Evolutionary conservation across 2,329 filamentous ascomycete genomes (phyloP), one percentile per base, ranked within the genome.

Genomic region (Boeremia lycopersici): DNA sequence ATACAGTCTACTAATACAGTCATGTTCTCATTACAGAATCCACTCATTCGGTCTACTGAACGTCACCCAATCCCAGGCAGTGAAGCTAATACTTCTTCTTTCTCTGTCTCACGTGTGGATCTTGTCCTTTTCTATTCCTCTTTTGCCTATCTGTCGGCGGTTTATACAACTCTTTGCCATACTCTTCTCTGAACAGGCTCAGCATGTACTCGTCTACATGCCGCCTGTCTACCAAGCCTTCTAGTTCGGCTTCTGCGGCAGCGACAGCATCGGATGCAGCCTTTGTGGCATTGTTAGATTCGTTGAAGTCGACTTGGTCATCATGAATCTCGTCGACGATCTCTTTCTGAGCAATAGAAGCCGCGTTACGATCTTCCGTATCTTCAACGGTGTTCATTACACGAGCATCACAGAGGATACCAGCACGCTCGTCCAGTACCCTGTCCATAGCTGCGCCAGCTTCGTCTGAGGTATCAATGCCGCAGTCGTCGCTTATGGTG

Each of bases 301-400:
- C 74, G 38, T 63, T 70, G 50, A 76, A 76, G 49, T 76, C 74
- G 19, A 71, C 80, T 40, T 79, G 75, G 15, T 77, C 76, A 26
- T 79, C 78, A 15, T 73, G 73, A 6, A 74, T 76, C 35, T 76
- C 74, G 6, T 91, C 86, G 41, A 88, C 84, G 12, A 95, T 88
- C 73, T 99, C 95, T 69, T 90, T 95, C 71, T 96, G 89, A 0
- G 95, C 95, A 9, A 89, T 85, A 46, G 90, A 89, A 2, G 95
- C 95, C 0, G 95, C 95, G 25, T 87, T 87, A 12, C 93, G 90
- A 70, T 99, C 95, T 71, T 99, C 95, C 42, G 85, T 86, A 67
- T 99, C 95, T 75, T 99, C 95, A 0, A 92, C 93, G 61, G 91
- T 89, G 64, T 96, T 92, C 29, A 99, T 86, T 0, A 88, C 90